Percentiles rank a stretch among this genome's conserved stretches.
Conservation (phyloP, 768 basidiomycete genomes). For the Amanita pallidorosea region DNA sequence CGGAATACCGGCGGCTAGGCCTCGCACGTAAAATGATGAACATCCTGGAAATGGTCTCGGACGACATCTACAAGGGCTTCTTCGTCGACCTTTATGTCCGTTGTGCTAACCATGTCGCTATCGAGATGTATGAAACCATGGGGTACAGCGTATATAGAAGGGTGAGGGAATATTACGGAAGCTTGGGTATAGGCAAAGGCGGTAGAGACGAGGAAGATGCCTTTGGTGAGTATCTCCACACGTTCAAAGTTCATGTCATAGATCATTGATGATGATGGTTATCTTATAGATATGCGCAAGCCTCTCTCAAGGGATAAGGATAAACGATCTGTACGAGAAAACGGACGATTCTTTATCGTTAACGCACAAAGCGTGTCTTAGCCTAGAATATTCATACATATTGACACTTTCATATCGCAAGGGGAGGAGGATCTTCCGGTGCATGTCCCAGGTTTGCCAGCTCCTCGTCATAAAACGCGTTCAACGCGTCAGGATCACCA, state of each 20-base stretch:
- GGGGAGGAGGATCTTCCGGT: conserved; percentile 44
- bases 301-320: conserved; percentile 51
- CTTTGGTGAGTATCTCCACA: conserved; percentile 72
- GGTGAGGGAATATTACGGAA: conserved; percentile 85
- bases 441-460: conserved; percentile 33
- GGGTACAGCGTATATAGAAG: conserved; percentile 90
- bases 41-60: conserved; percentile 77
- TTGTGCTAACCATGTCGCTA: conserved; percentile 75
- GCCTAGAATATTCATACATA: neutral
- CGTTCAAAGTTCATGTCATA: neutral
- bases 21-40: conserved; percentile 83
- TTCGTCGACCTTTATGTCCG: conserved; percentile 97
- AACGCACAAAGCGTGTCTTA: conserved; percentile 49
- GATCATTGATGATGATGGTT: neutral
- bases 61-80: conserved; percentile 70
- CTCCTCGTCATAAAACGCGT: conserved; percentile 66
- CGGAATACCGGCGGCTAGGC: conserved; percentile 81
- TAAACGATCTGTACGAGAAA: conserved; percentile 56
- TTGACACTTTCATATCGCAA: conserved; percentile 27
- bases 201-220: conserved; percentile 82
- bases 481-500: conserved; percentile 39
- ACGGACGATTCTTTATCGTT: conserved; percentile 67
- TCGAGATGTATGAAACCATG: conserved; percentile 84
- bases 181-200: conserved; percentile 64
- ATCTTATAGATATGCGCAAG: conserved; percentile 53